Percentiles rank a stretch among this genome's conserved stretches.
Evolutionary conservation across 495 filamentous ascomycete genomes (phyloP).

Genomic region (Bacidia rubella): DNA sequence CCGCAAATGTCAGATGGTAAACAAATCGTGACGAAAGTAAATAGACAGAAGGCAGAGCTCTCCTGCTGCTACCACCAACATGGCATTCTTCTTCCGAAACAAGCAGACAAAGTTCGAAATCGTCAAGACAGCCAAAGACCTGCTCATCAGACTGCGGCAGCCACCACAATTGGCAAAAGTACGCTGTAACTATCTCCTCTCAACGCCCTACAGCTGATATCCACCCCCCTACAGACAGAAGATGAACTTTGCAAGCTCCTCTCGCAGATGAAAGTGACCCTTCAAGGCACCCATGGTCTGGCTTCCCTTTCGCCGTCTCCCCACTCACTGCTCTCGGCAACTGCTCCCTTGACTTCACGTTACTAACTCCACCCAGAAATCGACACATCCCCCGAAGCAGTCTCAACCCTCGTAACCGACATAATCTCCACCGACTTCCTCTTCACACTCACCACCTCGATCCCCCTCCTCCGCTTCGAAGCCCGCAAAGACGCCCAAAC

Average conservation of each 20-base stretch:
- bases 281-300: slow-evolving; percentile 72
- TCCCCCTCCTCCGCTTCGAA: slow-evolving; percentile 84
- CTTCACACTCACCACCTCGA: slow-evolving; percentile 60
- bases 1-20: neutral
- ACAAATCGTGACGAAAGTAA: neutral
- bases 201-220: neutral
- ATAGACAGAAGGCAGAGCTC: neutral
- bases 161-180: slow-evolving; percentile 31
- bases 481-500: slow-evolving; percentile 79
- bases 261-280: slow-evolving; percentile 66
- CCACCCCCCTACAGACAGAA: slow-evolving; percentile 35
- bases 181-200: slow-evolving; percentile 27
- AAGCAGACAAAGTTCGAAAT: slow-evolving; percentile 41
- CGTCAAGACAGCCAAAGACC: slow-evolving; percentile 43
- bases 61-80: slow-evolving; percentile 27
- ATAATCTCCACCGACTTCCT: slow-evolving; percentile 83
- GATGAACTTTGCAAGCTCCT: slow-evolving; percentile 68
- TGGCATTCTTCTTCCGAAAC: slow-evolving; percentile 85
- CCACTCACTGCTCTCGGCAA: neutral
- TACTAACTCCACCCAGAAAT: slow-evolving; percentile 42
- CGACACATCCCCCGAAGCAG: slow-evolving; percentile 74
- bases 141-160: slow-evolving; percentile 36
- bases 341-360: too few relatives aligned
- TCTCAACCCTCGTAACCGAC: slow-evolving; percentile 61
- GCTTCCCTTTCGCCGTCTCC: neutral